Conservation (phyloP, 1,284 basidiomycete genomes). For the Bjerkandera adusta region DNA sequence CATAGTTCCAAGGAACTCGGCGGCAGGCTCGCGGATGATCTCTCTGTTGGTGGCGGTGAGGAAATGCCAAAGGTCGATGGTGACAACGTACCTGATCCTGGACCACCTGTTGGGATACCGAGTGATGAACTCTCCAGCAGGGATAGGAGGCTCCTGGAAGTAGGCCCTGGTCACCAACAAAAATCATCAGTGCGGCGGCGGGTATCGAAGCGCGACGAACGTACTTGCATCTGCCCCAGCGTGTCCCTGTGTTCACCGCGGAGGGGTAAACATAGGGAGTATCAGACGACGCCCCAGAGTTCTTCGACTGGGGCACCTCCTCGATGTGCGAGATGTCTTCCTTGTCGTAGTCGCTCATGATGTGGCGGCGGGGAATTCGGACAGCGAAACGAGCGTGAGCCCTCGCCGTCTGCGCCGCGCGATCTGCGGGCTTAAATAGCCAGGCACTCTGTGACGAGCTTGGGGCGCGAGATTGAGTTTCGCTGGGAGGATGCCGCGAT, state of each 20-base stretch:
- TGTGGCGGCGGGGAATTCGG: background rate
- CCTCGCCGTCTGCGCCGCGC: no score
- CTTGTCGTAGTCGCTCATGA: conserved; percentile 3
- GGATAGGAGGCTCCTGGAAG: conserved; percentile 4
- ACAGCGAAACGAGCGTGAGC: conserved; percentile 2
- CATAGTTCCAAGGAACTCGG: conserved; percentile 69
- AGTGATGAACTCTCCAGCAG: conserved; percentile 21
- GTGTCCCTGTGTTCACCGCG: background rate
- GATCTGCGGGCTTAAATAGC: no score
- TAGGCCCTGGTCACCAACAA: background rate
- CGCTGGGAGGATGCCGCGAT: no score
- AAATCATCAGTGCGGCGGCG: background rate
- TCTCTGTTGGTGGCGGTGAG: conserved; percentile 26
- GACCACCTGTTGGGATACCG: conserved; percentile 53
- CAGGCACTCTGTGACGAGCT: no score
- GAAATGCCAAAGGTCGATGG: background rate
- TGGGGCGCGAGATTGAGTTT: no score
- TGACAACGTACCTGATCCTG: conserved; percentile 48
- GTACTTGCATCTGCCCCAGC: conserved; percentile 3
- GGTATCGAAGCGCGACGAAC: background rate
- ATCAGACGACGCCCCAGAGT: background rate
- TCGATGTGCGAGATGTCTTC: conserved; percentile 6
- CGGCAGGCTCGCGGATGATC: conserved; percentile 57
- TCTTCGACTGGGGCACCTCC: conserved; percentile 1
- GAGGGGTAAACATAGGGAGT: background rate